A percentile compares a stretch with the other conserved stretches of the same genome.
Conservation (phyloP, 257 asterid genomes). For the Nicotiana tabacum region DNA sequence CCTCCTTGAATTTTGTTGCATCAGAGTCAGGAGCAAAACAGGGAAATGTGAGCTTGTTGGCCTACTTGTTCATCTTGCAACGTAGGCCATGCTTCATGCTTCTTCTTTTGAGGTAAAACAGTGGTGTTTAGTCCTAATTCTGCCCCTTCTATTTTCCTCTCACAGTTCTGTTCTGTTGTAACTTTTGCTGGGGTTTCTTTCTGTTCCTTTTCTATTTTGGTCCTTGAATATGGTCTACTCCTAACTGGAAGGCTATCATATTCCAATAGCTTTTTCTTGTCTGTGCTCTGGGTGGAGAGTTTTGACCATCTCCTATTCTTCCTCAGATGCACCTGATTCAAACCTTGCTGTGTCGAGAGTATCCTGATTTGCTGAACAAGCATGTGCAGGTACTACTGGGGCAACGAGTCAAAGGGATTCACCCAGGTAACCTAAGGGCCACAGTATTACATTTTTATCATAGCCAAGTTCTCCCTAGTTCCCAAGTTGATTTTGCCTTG, state of each 20-base stretch:
- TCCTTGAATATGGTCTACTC: not conserved
- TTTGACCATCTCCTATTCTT: not conserved
- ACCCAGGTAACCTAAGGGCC: not conserved
- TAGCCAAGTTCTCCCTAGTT: not conserved
- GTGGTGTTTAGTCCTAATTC: constrained; percentile 12
- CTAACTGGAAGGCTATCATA: not conserved
- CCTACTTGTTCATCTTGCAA: constrained; percentile 26
- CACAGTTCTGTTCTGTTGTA: not conserved
- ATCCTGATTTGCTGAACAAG: not conserved
- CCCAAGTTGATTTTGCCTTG: not conserved
- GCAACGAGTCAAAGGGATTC: not conserved
- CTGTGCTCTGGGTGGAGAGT: not conserved
- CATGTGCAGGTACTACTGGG: not conserved
- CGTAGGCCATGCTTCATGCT: constrained; percentile 25
- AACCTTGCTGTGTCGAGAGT: not conserved
- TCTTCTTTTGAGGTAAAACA: constrained; percentile 38
- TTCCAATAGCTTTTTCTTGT: not conserved
- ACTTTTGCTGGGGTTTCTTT: not conserved
- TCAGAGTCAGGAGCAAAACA: constrained; percentile 33
- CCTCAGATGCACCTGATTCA: not conserved
- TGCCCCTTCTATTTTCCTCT: not conserved
- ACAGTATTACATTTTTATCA: not conserved
- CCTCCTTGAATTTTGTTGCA: constrained; percentile 30
- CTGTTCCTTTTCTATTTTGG: not conserved
- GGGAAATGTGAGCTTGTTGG: constrained; percentile 29